Evolutionary conservation across 768 basidiomycete species (phyloP).

Genomic region (Lyophyllum atratum): DNA sequence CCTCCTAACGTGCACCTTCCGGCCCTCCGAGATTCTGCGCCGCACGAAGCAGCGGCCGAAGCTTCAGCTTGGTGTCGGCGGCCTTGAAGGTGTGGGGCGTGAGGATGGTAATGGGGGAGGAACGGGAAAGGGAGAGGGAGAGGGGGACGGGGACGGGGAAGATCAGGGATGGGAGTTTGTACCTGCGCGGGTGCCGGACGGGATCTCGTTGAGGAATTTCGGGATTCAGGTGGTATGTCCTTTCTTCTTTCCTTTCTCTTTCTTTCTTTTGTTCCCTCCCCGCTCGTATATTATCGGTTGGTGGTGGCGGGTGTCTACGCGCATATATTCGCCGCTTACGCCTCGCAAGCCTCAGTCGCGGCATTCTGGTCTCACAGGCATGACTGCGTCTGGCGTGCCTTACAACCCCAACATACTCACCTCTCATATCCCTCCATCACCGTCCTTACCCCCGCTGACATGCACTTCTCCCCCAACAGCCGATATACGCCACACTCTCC

Average conservation of each 20-base stretch:
- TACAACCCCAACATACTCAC: not conserved
- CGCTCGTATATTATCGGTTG: not conserved
- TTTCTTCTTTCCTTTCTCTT: conserved; percentile 6
- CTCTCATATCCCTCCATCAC: not conserved
- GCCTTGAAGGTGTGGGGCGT: too few relatives aligned
- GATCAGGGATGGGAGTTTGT: conserved; percentile 64
- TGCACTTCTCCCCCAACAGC: not conserved
- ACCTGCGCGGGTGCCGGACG: conserved; percentile 73
- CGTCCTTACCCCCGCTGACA: conserved; percentile 1
- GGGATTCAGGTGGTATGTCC: conserved; percentile 80
- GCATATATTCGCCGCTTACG: too few relatives aligned
- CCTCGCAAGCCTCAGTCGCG: too few relatives aligned
- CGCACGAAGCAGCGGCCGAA: conserved; percentile 12
- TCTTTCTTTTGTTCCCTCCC: not conserved
- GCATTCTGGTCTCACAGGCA: not conserved
- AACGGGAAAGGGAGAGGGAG: not conserved
- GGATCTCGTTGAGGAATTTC: conserved; percentile 84
- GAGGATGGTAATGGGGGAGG: not conserved
- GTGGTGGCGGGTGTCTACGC: too few relatives aligned
- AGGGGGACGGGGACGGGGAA: too few relatives aligned
- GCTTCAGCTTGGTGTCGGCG: not conserved
- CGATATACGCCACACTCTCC: conserved; percentile 63
- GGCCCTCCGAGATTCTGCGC: conserved; percentile 40
- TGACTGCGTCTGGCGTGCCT: too few relatives aligned
- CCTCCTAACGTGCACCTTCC: conserved; percentile 44